Evolutionary conservation across 345 rosid genomes (phyloP).

Genomic region (Hypericum perforatum): DNA sequence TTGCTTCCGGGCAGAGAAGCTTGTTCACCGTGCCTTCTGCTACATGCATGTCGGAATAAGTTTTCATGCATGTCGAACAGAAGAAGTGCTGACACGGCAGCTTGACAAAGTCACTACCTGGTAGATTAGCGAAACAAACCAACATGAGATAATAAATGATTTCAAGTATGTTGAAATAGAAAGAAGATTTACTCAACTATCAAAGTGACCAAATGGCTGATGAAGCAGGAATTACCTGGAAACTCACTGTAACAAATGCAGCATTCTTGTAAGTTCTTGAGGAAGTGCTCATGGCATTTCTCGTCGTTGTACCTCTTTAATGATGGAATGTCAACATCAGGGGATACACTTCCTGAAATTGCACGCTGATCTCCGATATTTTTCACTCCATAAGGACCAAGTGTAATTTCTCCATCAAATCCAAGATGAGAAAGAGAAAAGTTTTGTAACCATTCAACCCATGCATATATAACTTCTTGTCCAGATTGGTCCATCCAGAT

Average conservation of each 20-base stretch:
- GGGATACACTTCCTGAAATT: conserved; percentile 46
- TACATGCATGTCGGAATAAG: conserved; percentile 51
- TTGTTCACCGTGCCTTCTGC: conserved; percentile 68
- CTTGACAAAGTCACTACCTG: conserved; percentile 59
- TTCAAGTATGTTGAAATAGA: conserved; percentile 1
- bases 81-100: conserved; percentile 81
- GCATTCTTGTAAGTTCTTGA: conserved; percentile 57
- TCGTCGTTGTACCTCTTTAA: conserved; percentile 62
- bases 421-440: conserved; percentile 55
- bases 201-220: not conserved
- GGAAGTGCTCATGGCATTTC: conserved; percentile 51
- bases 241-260: conserved; percentile 62
- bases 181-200: not conserved
- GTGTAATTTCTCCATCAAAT: conserved; percentile 38
- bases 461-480: conserved; percentile 63
- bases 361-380: conserved; percentile 59
- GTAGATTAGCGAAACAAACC: conserved; percentile 7
- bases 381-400: no score
- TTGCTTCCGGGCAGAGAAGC: conserved; percentile 59
- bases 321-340: conserved; percentile 50
- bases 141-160: no score
- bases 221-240: conserved; percentile 31
- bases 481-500: conserved; percentile 65
- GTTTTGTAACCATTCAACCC: conserved; percentile 69
- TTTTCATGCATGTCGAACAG: conserved; percentile 71